phyloP scores from a whole-genome alignment of 2,329 filamentous ascomycete species.

The Cadophora sp. region DNA sequence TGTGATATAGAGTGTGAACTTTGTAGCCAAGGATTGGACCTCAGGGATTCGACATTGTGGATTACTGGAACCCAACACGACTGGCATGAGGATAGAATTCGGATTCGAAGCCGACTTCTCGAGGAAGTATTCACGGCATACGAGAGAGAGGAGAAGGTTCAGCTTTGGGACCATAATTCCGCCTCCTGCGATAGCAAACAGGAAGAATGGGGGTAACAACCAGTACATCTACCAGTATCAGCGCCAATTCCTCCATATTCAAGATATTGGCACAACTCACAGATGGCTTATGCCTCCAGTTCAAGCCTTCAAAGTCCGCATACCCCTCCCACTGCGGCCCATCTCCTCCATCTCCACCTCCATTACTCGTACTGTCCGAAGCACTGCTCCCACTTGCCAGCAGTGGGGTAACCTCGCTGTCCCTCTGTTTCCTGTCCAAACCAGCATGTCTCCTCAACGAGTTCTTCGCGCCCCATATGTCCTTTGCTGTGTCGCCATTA shows the following conservation, averaged over 20 bases:
- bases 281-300: conserved; percentile 69
- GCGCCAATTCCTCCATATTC: conserved; percentile 18
- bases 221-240: conserved; percentile 72
- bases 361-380: conserved; percentile 20
- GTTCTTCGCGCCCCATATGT: conserved; percentile 37
- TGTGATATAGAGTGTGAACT: conserved; percentile 78
- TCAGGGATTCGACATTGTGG: conserved; percentile 80
- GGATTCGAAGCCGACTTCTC: conserved; percentile 68
- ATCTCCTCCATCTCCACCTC: conserved; percentile 16
- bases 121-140: conserved; percentile 83
- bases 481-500: conserved; percentile 8
- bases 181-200: conserved; percentile 87
- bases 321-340: conserved; percentile 53
- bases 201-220: conserved; percentile 79
- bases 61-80: conserved; percentile 73
- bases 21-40: conserved; percentile 77
- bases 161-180: conserved; percentile 85
- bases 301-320: conserved; percentile 64
- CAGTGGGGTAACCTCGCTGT: conserved; percentile 35
- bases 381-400: conserved; percentile 33
- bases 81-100: conserved; percentile 63
- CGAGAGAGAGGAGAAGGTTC: conserved; percentile 82
- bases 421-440: conserved; percentile 18
- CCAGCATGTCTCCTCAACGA: conserved; percentile 36
- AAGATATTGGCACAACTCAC: conserved; percentile 48